Evolutionary conservation across 257 asterid genomes (phyloP), one percentile per base, ranked within the genome.

Genomic region (Penstemon newberryi): DNA sequence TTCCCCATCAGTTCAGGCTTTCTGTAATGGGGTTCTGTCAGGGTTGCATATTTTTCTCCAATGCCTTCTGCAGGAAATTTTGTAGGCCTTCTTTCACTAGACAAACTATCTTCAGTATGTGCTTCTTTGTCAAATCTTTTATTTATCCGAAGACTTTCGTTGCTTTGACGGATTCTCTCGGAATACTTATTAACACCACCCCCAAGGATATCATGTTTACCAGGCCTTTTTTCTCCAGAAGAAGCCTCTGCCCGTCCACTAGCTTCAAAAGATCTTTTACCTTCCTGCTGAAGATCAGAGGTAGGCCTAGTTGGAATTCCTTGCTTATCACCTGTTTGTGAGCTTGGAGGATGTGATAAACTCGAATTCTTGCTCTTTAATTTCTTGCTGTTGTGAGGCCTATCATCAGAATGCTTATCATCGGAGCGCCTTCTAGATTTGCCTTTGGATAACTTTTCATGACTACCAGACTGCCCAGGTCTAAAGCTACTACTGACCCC

Each of bases 351-450:
- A 72, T 67, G 33, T 25, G 33, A 25, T 25, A 25, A 1, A 36
- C 74, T 73, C 38, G 76, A 75, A 78, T 74, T 85, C 60, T 69
- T 81, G 74, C 81, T 71, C 79, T 81, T 90, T 40, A 74, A 79
- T 80, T 65, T 84, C 82, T 89, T 94, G 65, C 67, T 76, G 55
- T 55, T 70, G 60, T 77, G 81, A 61, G 72, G 44, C 73, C 75
- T 79, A 67, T 77, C 93, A 60, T 81, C 87, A 39, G 63, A 73
- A 60, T 74, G 75, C 74, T 80, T 80, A 68, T 80, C 83, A 49
- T 87, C 92, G 59, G 53, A 75, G 46, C 55, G 83, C 75, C 96
- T 78, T 75, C 83, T 91, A 66, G 86, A 74, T 65, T 81, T 79
- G 19, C 87, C 77, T 71, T 82, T 84, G 6, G 85, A 73, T 33